Conservation (phyloP, 2,329 filamentous ascomycete species). For the Neonectria faginata region DNA sequence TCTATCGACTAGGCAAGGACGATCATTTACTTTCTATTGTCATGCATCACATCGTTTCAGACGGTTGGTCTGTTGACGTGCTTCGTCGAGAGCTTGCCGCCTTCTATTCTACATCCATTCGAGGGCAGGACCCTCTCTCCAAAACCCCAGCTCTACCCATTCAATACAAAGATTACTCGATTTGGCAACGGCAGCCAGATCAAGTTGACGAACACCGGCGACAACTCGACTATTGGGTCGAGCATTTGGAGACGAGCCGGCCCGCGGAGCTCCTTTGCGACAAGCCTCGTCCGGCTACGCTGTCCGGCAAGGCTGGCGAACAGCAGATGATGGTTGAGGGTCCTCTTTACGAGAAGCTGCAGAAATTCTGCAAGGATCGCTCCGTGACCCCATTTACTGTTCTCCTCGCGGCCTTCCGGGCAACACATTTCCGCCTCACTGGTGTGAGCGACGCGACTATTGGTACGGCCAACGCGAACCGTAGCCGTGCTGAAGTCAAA, state of each 20-base stretch:
- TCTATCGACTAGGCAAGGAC: slow-evolving; percentile 16
- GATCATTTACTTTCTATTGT: slow-evolving; percentile 29
- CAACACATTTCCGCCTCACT: slow-evolving; percentile 42
- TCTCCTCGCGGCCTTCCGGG: slow-evolving; percentile 40
- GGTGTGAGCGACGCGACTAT: slow-evolving; percentile 37
- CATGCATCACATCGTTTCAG: slow-evolving; percentile 39
- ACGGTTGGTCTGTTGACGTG: slow-evolving; percentile 37
- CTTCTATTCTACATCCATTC: slow-evolving; percentile 18
- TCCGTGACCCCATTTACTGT: slow-evolving; percentile 24
- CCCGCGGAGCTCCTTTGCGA: slow-evolving; percentile 29
- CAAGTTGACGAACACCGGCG: not conserved
- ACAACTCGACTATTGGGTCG: slow-evolving; percentile 6
- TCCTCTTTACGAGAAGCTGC: slow-evolving; percentile 13
- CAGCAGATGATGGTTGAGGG: slow-evolving; percentile 23
- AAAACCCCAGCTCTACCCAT: not conserved
- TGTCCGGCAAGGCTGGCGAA: slow-evolving; percentile 25
- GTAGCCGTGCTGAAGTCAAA: slow-evolving; percentile 29
- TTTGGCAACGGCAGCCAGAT: not conserved
- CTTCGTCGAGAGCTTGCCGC: slow-evolving; percentile 21
- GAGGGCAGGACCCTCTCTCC: slow-evolving; percentile 6
- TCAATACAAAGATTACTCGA: not conserved
- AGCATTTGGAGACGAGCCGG: slow-evolving; percentile 2
- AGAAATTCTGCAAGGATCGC: slow-evolving; percentile 24
- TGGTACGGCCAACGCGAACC: slow-evolving; percentile 36
- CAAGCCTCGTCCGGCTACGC: slow-evolving; percentile 20